These are phyloP conservation scores for Persicaria maculosa DNA, from an alignment of 148 eudicot species.

Conservation along the genomic window DNA sequence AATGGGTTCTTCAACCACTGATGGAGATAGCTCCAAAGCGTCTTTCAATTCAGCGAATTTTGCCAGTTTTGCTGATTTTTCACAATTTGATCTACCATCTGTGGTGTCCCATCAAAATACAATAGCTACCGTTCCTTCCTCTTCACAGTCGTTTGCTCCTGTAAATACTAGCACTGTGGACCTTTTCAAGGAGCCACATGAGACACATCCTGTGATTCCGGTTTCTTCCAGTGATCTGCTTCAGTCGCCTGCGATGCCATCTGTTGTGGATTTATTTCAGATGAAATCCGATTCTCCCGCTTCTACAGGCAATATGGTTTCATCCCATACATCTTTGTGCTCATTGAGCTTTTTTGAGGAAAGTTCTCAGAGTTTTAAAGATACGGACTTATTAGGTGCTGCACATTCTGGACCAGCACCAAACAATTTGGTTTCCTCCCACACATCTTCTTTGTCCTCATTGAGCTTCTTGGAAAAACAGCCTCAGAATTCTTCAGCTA, in stretches of 20 bases:
- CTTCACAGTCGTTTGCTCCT: conserved; percentile 31
- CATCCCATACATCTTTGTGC: neutral
- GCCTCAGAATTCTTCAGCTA: neutral
- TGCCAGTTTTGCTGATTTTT: conserved; percentile 28
- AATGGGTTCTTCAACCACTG: conserved; percentile 49
- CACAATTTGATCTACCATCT: conserved; percentile 28
- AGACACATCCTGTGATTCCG: conserved; percentile 22
- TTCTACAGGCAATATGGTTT: conserved; percentile 7
- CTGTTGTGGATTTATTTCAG: conserved; percentile 38
- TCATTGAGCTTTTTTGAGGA: conserved; percentile 1
- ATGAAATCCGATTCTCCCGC: conserved; percentile 31
- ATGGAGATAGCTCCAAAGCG: conserved; percentile 47
- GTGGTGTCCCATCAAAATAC: conserved; percentile 23
- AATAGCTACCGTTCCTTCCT: conserved; percentile 28
- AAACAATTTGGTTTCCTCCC: conserved; percentile 5
- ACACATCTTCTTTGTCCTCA: conserved; percentile 10
- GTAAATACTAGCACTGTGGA: conserved; percentile 42
- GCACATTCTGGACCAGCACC: conserved; percentile 5
- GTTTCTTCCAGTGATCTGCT: conserved; percentile 33
- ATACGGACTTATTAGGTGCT: neutral
- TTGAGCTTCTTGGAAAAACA: neutral
- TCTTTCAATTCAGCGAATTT: conserved; percentile 44
- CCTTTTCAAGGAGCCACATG: conserved; percentile 40
- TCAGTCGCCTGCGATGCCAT: conserved; percentile 35
- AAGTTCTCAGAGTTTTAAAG: neutral